Base-by-base conservation (phyloP, 192 early-diverging fungal genomes). In the Piromyces finnis region DNA sequence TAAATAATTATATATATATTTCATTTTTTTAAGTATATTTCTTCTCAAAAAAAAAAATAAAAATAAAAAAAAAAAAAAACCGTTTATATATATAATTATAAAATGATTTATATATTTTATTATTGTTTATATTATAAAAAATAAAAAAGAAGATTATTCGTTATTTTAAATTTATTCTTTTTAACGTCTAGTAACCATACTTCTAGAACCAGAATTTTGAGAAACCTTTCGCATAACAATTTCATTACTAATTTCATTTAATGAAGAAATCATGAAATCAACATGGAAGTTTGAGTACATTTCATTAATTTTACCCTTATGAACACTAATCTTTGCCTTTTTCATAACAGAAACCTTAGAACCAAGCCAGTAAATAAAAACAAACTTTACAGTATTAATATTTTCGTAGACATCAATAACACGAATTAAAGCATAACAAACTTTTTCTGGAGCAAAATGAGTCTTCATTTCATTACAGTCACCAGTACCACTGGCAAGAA, bases 351-450 rank as follows among this genome's bases (percentile, higher is more conserved):
- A 85, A 32, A 87, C 86, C 15, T 80, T 32, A 29, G n/a, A 36
- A 17, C 85, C 85, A 82, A 86, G 82, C 41, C 79, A 86, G 13
- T 77, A 78, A 78, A 86, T 77, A 39, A 87, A 59, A 17, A 80
- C 85, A 85, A 86, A 86, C 79, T 86, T 86, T 79, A 87, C 77
- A 32, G 85, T 86, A 6, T 80, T 81, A 29, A 29, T 37, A 81
- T 82, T 36, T 77, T 30, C 28, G n/a, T 29, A 77, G 83, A 28
- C 77, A 82, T 77, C 28, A 82, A 29, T 77, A 27, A 86, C 86
- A 30, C 85, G 83, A 35, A 87, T 79, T n/a, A 86, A 29, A 13
- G 78, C 81, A 77, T 87, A 86, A 15, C 37, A 30, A 36, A 86
- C 84, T 7, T 22, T 30, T 37, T 83, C 85, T 26, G 77, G 78